A percentile compares a stretch with the other conserved stretches of the same genome.
Evolutionary conservation across 2,329 filamentous ascomycete species (phyloP).

Genomic region (Fusarium paranaense): DNA sequence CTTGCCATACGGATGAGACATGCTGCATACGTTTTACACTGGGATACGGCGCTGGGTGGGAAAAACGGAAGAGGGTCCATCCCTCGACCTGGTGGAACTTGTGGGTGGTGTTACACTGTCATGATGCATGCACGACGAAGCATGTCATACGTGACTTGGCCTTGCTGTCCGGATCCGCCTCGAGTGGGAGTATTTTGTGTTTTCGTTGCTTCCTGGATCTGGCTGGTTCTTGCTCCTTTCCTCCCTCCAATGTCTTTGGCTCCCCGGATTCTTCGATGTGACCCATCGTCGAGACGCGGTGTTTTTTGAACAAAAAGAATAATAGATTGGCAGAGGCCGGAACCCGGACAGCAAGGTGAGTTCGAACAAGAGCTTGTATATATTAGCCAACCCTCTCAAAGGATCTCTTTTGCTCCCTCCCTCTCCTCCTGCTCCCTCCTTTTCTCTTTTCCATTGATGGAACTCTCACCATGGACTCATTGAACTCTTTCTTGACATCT

Average conservation of each 20-base stretch:
- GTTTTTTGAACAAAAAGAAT: constrained; percentile 33
- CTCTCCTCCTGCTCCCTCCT: constrained; percentile 6
- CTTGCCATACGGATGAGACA: constrained; percentile 49
- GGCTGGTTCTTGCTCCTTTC: constrained; percentile 43
- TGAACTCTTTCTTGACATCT: constrained; percentile 13
- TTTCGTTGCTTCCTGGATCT: constrained; percentile 46
- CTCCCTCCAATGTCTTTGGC: constrained; percentile 37
- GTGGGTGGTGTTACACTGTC: constrained; percentile 40
- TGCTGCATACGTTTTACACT: constrained; percentile 49
- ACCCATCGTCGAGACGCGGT: constrained; percentile 40
- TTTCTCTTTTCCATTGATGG: constrained; percentile 28
- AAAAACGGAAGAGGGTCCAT: constrained; percentile 42
- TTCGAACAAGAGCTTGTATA: constrained; percentile 62
- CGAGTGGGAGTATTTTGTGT: constrained; percentile 45
- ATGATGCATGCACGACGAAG: background rate
- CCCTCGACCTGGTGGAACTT: constrained; percentile 36
- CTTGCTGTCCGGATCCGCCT: constrained; percentile 52
- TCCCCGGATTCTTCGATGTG: constrained; percentile 41
- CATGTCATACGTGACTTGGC: constrained; percentile 6
- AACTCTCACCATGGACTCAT: constrained; percentile 37
- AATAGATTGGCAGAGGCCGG: constrained; percentile 49
- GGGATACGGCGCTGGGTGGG: constrained; percentile 46
- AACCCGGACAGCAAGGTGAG: constrained; percentile 67
- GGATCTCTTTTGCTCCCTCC: constrained; percentile 41
- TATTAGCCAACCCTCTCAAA: constrained; percentile 60